Conservation (phyloP, 345 rosid genomes). For the Carallia pectinifolia region DNA sequence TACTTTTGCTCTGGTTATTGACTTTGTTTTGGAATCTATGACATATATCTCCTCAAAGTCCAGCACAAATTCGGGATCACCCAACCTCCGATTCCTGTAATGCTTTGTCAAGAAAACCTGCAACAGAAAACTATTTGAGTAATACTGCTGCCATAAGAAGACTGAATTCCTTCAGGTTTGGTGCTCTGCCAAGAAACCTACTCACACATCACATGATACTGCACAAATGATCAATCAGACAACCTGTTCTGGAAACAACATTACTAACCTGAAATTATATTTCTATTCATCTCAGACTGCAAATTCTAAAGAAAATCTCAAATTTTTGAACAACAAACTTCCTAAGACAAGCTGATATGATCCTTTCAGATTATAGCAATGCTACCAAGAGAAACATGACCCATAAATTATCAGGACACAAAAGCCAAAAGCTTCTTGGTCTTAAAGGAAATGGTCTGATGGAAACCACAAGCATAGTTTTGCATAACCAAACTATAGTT, state of each 20-base stretch:
- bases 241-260: too few species aligned
- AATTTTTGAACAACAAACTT: neutral
- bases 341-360: too few species aligned
- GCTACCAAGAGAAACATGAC: too few species aligned
- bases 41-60: constrained; percentile 95
- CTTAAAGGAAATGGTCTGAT: too few species aligned
- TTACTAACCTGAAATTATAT: too few species aligned
- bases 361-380: too few species aligned
- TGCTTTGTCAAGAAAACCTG: constrained; percentile 92
- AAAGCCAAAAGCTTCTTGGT: too few species aligned
- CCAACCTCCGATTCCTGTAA: constrained; percentile 68
- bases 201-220: neutral
- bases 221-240: neutral
- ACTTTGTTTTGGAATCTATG: constrained; percentile 82
- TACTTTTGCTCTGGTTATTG: constrained; percentile 91
- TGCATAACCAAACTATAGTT: too few species aligned
- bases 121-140: constrained; percentile 8
- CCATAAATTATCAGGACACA: too few species aligned
- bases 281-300: neutral
- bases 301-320: neutral
- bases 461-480: too few species aligned
- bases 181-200: neutral
- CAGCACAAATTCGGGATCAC: constrained; percentile 81
- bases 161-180: neutral
- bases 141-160: neutral